These are phyloP conservation scores for Spathaspora girioi DNA, from an alignment of 805 yeast genomes.

Conservation along the genomic window DNA sequence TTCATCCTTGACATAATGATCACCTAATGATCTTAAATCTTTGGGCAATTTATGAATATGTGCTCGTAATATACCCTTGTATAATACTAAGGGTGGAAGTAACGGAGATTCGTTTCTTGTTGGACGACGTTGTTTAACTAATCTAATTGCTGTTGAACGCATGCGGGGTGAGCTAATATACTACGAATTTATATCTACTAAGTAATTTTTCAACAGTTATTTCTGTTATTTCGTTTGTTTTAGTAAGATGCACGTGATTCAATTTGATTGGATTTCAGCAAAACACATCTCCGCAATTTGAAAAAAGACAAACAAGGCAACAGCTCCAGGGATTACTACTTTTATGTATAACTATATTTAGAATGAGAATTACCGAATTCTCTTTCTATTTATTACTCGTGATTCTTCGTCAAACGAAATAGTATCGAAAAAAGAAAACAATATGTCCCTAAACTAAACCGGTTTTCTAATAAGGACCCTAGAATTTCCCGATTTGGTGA, in stretches of 20 bases:
- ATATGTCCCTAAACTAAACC: not conserved
- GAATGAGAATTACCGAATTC: no score
- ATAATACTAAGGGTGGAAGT: constrained; percentile 78
- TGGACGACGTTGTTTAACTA: constrained; percentile 40
- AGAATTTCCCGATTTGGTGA: not conserved
- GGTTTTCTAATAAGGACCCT: not conserved
- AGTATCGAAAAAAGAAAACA: not conserved
- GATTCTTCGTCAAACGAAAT: no score
- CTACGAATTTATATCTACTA: no score
- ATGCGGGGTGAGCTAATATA: constrained; percentile 12
- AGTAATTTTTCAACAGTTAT: no score
- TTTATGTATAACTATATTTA: no score
- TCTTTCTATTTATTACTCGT: no score
- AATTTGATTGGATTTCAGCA: no score
- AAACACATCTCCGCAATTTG: no score
- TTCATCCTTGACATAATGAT: constrained; percentile 83
- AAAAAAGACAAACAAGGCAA: no score
- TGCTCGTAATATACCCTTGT: constrained; percentile 77
- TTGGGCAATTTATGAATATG: constrained; percentile 62
- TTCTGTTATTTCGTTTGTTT: no score
- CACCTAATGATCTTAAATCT: constrained; percentile 77
- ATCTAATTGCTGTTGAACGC: constrained; percentile 34
- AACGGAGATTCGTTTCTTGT: constrained; percentile 43
- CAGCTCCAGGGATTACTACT: no score
- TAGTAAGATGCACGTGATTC: no score